phyloP scores from a whole-genome alignment of 225 moss, liverwort and hornwort genomes.

The Pseudoscleropodium purum region DNA sequence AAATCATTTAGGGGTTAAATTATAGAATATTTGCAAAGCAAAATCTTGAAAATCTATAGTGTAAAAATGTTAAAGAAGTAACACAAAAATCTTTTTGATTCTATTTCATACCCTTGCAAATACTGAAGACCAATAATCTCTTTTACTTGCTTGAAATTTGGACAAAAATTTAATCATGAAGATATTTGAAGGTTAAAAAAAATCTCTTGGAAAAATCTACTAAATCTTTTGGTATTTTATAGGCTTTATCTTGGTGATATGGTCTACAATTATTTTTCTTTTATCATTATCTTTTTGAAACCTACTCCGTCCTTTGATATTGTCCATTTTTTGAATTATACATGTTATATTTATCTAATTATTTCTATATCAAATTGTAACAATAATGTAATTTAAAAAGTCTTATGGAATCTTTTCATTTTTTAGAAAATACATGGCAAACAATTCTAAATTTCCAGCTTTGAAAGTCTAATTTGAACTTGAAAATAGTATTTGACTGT shows the following conservation, averaged over 20 bases:
- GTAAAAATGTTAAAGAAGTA: neutral
- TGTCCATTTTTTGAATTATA: neutral
- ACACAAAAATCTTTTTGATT: too few species aligned
- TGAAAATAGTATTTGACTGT: too few species aligned
- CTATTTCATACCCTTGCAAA: accelerated
- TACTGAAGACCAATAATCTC: neutral
- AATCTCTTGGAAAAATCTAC: neutral
- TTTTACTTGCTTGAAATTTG: neutral
- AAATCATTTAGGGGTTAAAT: too few species aligned
- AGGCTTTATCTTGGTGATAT: neutral
- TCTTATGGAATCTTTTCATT: neutral
- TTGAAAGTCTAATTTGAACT: neutral
- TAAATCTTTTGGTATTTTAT: neutral
- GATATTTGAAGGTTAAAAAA: neutral
- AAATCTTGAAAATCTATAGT: neutral
- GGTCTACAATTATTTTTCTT: neutral
- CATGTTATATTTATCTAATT: neutral
- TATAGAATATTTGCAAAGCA: neutral
- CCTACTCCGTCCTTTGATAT: neutral
- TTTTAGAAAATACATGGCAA: neutral
- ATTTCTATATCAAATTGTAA: neutral
- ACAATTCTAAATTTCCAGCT: neutral
- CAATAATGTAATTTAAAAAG: neutral
- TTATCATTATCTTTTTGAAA: neutral
- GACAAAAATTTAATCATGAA: neutral